These are phyloP conservation scores for Phycomyces blakesleeanus DNA, from an alignment of 192 early-diverging fungal species.

Conservation along the genomic window DNA sequence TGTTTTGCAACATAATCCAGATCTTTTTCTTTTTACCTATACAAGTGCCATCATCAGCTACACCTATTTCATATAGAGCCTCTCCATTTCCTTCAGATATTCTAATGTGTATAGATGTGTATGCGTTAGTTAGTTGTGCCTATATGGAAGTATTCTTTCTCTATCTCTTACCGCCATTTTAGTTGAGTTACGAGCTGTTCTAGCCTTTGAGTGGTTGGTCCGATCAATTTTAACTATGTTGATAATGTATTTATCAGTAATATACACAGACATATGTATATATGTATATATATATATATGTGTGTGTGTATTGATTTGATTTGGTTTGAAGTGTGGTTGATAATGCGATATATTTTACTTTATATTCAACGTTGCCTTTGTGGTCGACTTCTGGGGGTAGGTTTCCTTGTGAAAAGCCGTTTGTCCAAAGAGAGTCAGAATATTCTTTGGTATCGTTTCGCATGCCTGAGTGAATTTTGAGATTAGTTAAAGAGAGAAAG, in stretches of 20 bases:
- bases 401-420: conserved; percentile 6
- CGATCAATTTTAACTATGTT: conserved; percentile 71
- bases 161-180: conserved; percentile 66
- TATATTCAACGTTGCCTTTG: conserved; percentile 90
- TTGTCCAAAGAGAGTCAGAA: background rate
- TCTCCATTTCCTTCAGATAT: conserved; percentile 85
- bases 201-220: conserved; percentile 61
- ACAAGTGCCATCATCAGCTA: conserved; percentile 78
- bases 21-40: conserved; percentile 45
- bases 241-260: too few species aligned
- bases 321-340: too few species aligned
- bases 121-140: too few species aligned
- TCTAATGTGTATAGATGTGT: conserved; percentile 24
- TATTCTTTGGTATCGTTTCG: background rate
- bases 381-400: conserved; percentile 80
- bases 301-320: too few species aligned
- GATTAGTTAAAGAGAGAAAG: too few species aligned
- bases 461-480: background rate
- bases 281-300: too few species aligned
- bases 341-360: too few species aligned
- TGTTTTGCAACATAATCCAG: conserved; percentile 31
- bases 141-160: too few species aligned
- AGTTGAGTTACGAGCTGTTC: conserved; percentile 89
- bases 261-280: too few species aligned
- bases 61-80: conserved; percentile 87